These are phyloP conservation scores for Haplographium delicatum DNA, from an alignment of 495 filamentous ascomycete species.

Conservation along the genomic window DNA sequence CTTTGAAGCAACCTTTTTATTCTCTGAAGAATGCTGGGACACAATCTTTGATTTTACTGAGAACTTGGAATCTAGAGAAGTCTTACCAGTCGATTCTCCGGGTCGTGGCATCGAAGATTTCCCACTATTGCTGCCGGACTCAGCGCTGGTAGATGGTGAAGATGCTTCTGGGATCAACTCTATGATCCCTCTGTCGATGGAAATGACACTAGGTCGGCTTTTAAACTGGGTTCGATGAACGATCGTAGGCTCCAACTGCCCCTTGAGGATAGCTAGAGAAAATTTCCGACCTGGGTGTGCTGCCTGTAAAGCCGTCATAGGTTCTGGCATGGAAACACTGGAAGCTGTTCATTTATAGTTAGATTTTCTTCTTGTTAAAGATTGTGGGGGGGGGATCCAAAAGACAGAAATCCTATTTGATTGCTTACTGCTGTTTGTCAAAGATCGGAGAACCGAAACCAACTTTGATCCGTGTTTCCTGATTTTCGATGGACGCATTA, in stretches of 20 bases:
- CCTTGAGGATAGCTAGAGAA: slow-evolving; percentile 37
- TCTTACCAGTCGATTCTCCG: slow-evolving; percentile 23
- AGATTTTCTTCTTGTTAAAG: too few relatives aligned
- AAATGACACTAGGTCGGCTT: slow-evolving; percentile 22
- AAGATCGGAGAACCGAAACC: slow-evolving; percentile 38
- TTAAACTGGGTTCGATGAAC: slow-evolving; percentile 39
- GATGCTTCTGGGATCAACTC: slow-evolving; percentile 14
- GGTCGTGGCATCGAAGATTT: slow-evolving; percentile 14
- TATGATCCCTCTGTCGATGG: slow-evolving; percentile 13
- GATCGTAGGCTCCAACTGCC: slow-evolving; percentile 38
- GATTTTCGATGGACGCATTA: slow-evolving; percentile 26
- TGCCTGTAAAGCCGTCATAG: neutral
- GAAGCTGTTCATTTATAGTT: slow-evolving; percentile 4
- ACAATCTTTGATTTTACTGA: slow-evolving; percentile 15
- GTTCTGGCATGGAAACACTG: slow-evolving; percentile 9
- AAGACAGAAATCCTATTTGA: too few relatives aligned
- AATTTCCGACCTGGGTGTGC: slow-evolving; percentile 33
- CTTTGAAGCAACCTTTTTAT: slow-evolving; percentile 15
- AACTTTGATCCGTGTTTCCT: slow-evolving; percentile 38
- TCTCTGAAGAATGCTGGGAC: slow-evolving; percentile 20
- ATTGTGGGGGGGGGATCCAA: too few relatives aligned
- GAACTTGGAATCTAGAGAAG: slow-evolving; percentile 23
- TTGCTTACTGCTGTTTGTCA: slow-evolving; percentile 38
- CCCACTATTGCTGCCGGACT: slow-evolving; percentile 13
- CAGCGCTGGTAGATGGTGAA: slow-evolving; percentile 15